These are phyloP conservation scores for Neonectria hederae DNA, from an alignment of 2,329 filamentous ascomycete genomes.

Conservation along the genomic window DNA sequence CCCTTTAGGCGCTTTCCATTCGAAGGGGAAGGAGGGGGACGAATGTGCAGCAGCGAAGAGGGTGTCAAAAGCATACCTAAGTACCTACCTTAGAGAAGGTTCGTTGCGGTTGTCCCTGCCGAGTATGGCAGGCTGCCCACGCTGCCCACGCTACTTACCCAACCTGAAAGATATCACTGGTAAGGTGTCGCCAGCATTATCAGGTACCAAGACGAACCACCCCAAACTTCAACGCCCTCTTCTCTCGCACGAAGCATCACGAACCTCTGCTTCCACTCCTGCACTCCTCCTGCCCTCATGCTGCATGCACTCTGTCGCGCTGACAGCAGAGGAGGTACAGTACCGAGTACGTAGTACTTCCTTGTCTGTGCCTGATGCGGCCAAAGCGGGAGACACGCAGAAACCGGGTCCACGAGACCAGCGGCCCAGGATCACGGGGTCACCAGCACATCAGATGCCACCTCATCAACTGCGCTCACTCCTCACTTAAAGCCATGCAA, in stretches of 20 bases:
- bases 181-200: neutral
- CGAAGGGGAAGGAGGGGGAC: neutral
- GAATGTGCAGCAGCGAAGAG: neutral
- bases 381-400: neutral
- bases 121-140: neutral
- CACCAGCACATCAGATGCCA: constrained; percentile 14
- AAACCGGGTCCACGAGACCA: constrained; percentile 15
- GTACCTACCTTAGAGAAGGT: constrained; percentile 2
- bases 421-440: constrained; percentile 8
- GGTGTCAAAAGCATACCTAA: neutral
- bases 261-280: neutral
- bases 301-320: constrained; percentile 4
- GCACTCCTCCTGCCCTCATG: neutral
- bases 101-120: neutral
- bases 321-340: neutral
- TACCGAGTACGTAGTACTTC: neutral
- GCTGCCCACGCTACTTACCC: neutral
- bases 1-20: neutral
- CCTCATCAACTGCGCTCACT: constrained; percentile 7
- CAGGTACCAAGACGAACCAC: neutral
- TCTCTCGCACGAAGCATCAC: neutral
- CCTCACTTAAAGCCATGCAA: neutral
- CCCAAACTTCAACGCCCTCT: neutral
- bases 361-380: neutral
- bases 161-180: neutral